Evolutionary conservation across 495 filamentous ascomycete species (phyloP).

Genomic region (Cryomyces minteri): DNA sequence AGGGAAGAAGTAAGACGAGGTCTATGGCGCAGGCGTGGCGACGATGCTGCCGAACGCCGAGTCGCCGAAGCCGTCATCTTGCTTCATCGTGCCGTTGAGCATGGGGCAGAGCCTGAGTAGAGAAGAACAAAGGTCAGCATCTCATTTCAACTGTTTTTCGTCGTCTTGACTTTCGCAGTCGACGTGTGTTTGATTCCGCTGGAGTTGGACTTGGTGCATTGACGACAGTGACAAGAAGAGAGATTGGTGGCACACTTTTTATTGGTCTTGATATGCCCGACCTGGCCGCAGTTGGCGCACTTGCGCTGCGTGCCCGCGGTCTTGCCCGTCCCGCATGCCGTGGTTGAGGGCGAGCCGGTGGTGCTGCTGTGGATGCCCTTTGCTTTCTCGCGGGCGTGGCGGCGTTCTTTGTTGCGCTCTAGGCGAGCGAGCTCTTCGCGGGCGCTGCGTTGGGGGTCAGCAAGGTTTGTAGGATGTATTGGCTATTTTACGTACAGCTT

Average conservation of each 20-base stretch:
- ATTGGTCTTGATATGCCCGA: conserved; percentile 98
- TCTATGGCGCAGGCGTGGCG: conserved; percentile 5
- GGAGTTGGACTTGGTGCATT: not conserved
- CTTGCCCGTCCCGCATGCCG: conserved; percentile 10
- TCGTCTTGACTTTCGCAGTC: too few species aligned
- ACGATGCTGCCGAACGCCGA: conserved; percentile 24
- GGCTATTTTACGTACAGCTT: conserved; percentile 22
- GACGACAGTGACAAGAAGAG: conserved; percentile 3
- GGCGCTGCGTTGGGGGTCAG: not conserved
- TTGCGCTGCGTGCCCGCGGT: conserved; percentile 61
- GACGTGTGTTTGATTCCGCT: not conserved
- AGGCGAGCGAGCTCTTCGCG: conserved; percentile 58
- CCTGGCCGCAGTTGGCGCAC: conserved; percentile 89
- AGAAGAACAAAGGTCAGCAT: not conserved
- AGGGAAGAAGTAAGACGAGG: not conserved
- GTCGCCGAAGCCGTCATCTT: conserved; percentile 34
- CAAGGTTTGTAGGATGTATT: not conserved
- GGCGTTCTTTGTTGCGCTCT: conserved; percentile 77
- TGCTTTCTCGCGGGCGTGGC: conserved; percentile 77
- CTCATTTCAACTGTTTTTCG: not conserved
- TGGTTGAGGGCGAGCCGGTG: conserved; percentile 18
- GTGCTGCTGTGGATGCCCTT: conserved; percentile 35
- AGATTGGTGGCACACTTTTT: conserved; percentile 46
- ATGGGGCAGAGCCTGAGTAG: conserved; percentile 63
- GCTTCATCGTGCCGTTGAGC: conserved; percentile 71